Conservation (phyloP, 805 yeast species). For the Teunomyces tritomae region DNA sequence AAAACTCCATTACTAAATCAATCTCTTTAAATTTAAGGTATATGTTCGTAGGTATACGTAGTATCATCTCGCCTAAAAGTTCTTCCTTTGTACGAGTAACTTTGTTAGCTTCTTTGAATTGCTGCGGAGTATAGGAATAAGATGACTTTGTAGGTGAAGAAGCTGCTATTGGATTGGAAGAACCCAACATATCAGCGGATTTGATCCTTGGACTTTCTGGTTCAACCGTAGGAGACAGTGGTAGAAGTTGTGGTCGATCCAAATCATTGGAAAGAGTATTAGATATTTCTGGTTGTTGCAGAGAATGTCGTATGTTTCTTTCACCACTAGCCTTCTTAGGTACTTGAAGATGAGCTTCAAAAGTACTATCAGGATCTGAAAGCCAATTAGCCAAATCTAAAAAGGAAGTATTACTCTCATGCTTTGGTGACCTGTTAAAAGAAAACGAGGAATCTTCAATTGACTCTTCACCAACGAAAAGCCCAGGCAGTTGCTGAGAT, state of each 20-base stretch:
- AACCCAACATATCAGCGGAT: background rate
- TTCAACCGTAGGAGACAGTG: background rate
- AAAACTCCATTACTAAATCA: constrained; percentile 12
- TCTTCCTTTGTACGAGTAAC: constrained; percentile 47
- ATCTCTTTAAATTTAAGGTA: constrained; percentile 23
- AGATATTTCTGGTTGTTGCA: background rate
- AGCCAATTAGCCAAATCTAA: constrained; percentile 22
- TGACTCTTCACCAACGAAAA: constrained; percentile 8
- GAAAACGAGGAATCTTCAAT: constrained; percentile 19
- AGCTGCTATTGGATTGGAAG: background rate
- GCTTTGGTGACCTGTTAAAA: constrained; percentile 6
- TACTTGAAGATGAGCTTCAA: background rate
- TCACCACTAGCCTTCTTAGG: background rate
- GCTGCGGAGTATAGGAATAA: constrained; percentile 21
- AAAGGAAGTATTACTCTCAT: constrained; percentile 4
- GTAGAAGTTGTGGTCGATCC: background rate
- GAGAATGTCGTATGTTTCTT: background rate
- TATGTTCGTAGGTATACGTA: constrained; percentile 35
- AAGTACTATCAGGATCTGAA: constrained; percentile 12
- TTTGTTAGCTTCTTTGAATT: constrained; percentile 34
- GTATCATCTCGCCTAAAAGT: constrained; percentile 47
- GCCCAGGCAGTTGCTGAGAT: background rate
- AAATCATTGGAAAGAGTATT: background rate
- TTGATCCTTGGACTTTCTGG: background rate
- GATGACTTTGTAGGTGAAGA: background rate